Evolutionary conservation across 257 asterid species (phyloP).

Genomic region (Gynochthodes officinalis): DNA sequence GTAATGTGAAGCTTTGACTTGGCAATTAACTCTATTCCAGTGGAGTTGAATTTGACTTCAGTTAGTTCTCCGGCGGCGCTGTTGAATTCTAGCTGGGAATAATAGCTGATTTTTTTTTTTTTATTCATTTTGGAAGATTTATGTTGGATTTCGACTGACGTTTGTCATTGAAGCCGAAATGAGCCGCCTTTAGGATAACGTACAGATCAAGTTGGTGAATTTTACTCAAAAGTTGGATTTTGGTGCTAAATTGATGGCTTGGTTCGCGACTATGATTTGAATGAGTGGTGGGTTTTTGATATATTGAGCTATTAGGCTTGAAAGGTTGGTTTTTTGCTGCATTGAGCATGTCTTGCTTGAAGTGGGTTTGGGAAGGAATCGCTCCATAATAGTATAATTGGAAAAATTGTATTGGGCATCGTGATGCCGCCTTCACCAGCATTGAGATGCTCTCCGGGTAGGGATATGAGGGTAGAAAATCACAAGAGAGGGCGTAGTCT

Average conservation of each 20-base stretch:
- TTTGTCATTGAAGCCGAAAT: neutral
- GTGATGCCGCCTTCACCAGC: slow-evolving; percentile 92
- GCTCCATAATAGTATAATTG: slow-evolving; percentile 21
- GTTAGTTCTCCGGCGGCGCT: neutral
- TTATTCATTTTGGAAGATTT: neutral
- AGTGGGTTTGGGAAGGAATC: slow-evolving; percentile 22
- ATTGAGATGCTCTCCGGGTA: slow-evolving; percentile 70
- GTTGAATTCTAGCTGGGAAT: neutral
- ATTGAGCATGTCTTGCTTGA: neutral
- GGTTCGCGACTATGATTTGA: neutral
- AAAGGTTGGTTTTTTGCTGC: neutral
- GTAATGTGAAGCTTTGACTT: slow-evolving; percentile 11
- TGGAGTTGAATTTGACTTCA: slow-evolving; percentile 8
- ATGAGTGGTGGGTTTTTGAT: slow-evolving; percentile 3
- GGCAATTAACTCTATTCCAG: neutral
- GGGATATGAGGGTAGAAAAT: slow-evolving; percentile 64
- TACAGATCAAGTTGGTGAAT: slow-evolving; percentile 1
- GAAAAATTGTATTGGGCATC: slow-evolving; percentile 17
- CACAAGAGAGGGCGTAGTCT: slow-evolving; percentile 89
- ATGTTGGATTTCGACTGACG: slow-evolving; percentile 10
- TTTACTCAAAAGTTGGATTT: slow-evolving; percentile 5
- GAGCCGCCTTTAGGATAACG: slow-evolving; percentile 8
- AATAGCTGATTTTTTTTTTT: neutral
- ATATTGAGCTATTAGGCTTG: neutral
- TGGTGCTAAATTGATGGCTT: neutral